Conservation (phyloP, 1,139 yeast genomes). For the Pneumocystis murina region DNA sequence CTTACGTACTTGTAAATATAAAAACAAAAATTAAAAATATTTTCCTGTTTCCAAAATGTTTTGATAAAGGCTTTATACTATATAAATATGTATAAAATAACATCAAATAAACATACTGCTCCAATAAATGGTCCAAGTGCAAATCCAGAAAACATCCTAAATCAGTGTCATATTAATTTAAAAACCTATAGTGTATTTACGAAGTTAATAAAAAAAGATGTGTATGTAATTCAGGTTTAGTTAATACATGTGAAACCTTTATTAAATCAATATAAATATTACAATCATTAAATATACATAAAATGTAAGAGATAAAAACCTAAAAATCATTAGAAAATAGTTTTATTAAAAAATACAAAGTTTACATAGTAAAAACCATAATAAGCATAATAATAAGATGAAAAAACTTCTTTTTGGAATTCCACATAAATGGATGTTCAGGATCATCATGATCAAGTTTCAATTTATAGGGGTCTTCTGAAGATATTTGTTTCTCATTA, state of each 20-base stretch:
- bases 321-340: neutral
- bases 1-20: neutral
- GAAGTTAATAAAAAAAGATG: neutral
- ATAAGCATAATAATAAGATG: neutral
- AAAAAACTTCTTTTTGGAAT: neutral
- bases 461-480: neutral
- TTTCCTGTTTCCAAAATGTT: neutral
- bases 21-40: neutral
- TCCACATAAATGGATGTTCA: neutral
- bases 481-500: neutral
- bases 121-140: neutral
- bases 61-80: neutral
- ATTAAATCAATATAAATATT: neutral
- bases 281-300: neutral
- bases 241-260: neutral
- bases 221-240: neutral
- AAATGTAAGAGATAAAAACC: neutral
- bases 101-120: neutral
- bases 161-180: neutral
- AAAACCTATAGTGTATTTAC: neutral
- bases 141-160: neutral
- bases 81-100: neutral
- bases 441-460: neutral
- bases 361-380: neutral
- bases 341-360: neutral